Evolutionary conservation across 129 eudicot species (phyloP), one percentile per base, ranked within the genome.

Genomic region (Helichrysum umbraculigerum): DNA sequence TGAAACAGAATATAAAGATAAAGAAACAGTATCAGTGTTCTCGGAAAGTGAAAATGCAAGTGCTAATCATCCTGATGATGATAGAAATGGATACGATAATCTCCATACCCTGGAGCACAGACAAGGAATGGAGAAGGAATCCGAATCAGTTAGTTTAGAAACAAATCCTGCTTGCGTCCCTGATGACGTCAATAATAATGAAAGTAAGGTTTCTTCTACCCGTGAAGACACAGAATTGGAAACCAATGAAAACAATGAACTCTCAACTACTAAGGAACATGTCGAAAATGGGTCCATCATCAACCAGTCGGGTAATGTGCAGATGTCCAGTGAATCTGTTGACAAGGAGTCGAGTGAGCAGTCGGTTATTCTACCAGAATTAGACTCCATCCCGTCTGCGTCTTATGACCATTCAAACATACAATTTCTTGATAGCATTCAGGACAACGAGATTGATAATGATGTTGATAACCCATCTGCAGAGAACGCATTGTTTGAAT

Each of bases 41-140:
- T 81, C 79, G 29, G 83, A 84, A 77, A 62, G 54, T 69, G n/a
- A 22, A 33, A 35, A 29, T 51, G 85, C 30, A 61, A 69, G 28
- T 29, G 52, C 41, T 71, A 34, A 52, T 54, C 44, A 28, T 66
- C 75, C 44, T 68, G 81, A 37, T 59, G 76, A 58, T 69, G 57
- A 54, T 70, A 47, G 14, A 25, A 47, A 4, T 74, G 33, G 61
- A 5, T 70, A 54, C 14, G 10, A 51, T 8, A 56, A 72, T 66
- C 83, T 73, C 56, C 29, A 12, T 66, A 39, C 62, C 42, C 41
- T 30, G 4, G 69, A 72, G 78, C 73, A 66, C 3, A 56, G 65
- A 65, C 65, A 57, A 37, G 83, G 72, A 70, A 30, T 44, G 21
- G 60, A 78, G 28, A 44, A 66, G 70, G 60, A 78, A 71, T 30